phyloP scores from a whole-genome alignment of 2,329 filamentous ascomycete genomes.

The Alternaria hordeiaustralica region DNA sequence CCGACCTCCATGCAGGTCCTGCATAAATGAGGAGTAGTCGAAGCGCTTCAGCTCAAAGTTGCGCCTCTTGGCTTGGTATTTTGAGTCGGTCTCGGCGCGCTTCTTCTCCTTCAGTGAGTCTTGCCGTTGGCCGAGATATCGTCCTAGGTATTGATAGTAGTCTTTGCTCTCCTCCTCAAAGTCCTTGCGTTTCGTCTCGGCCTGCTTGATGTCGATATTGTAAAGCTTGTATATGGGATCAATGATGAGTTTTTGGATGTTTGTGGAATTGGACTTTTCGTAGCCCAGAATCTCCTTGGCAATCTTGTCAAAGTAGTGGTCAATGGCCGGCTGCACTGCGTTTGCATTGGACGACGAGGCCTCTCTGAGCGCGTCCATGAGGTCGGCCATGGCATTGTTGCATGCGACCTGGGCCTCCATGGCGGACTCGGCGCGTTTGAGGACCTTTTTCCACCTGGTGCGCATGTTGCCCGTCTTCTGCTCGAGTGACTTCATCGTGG shows the following conservation, averaged over 20 bases:
- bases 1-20: conserved; percentile 96
- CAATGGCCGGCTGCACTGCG: conserved; percentile 93
- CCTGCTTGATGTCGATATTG: conserved; percentile 95
- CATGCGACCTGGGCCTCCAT: conserved; percentile 79
- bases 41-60: conserved; percentile 98
- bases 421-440: conserved; percentile 92
- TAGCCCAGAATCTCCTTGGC: conserved; percentile 88
- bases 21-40: conserved; percentile 99
- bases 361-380: conserved; percentile 86
- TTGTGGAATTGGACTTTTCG: conserved; percentile 81
- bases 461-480: conserved; percentile 97
- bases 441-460: conserved; percentile 90
- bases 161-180: conserved; percentile 99
- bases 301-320: conserved; percentile 98
- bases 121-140: conserved; percentile 94
- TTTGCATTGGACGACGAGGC: conserved; percentile 91
- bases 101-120: conserved; percentile 98
- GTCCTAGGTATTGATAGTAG: conserved; percentile 93
- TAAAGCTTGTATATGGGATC: conserved; percentile 93
- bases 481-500: conserved; percentile 94
- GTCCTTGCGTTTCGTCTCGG: conserved; percentile 93
- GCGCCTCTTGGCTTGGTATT: conserved; percentile 91
- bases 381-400: conserved; percentile 82
- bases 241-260: conserved; percentile 92
- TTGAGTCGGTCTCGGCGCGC: conserved; percentile 89